Evolutionary conservation across 2,329 filamentous ascomycete species (phyloP).

Genomic region (Paecilomyces variotii): DNA sequence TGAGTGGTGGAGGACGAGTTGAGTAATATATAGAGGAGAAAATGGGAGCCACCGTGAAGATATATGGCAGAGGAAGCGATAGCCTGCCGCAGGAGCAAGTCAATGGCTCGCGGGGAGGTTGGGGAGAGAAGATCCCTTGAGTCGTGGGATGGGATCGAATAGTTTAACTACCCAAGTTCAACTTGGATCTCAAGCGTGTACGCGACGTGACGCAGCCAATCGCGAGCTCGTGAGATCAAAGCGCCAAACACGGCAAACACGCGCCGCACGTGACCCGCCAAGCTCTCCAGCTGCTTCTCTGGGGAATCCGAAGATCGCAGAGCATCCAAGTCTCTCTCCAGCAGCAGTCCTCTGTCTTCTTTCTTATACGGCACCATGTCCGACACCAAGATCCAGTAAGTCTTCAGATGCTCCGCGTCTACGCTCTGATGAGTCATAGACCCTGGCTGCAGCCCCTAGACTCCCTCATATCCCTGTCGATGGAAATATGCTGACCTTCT

Average conservation of each 20-base stretch:
- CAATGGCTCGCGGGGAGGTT: slow-evolving; percentile 12
- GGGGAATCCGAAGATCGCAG: slow-evolving; percentile 2
- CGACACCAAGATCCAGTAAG: slow-evolving; percentile 66
- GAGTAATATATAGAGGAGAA: background rate
- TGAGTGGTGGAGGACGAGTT: slow-evolving; percentile 1
- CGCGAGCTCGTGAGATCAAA: slow-evolving; percentile 14
- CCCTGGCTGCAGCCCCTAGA: slow-evolving; percentile 7
- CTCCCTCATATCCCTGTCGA: slow-evolving; percentile 8
- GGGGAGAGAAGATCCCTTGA: slow-evolving; percentile 23
- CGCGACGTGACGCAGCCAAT: slow-evolving; percentile 35
- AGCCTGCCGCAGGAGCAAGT: slow-evolving; percentile 6
- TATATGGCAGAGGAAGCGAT: background rate
- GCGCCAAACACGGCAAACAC: slow-evolving; percentile 21
- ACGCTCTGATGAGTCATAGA: slow-evolving; percentile 10
- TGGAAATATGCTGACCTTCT: slow-evolving; percentile 8
- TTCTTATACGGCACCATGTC: slow-evolving; percentile 46
- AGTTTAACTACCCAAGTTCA: background rate
- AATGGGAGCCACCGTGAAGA: background rate
- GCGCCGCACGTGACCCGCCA: slow-evolving; percentile 17
- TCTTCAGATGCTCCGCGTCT: slow-evolving; percentile 9
- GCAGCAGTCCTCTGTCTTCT: slow-evolving; percentile 12
- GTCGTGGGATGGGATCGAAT: slow-evolving; percentile 16
- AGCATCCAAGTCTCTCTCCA: background rate
- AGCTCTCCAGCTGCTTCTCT: slow-evolving; percentile 4
- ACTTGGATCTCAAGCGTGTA: slow-evolving; percentile 19